Base-by-base conservation (phyloP, 768 basidiomycete genomes). In the Boletus pseudo-olivaceus region DNA sequence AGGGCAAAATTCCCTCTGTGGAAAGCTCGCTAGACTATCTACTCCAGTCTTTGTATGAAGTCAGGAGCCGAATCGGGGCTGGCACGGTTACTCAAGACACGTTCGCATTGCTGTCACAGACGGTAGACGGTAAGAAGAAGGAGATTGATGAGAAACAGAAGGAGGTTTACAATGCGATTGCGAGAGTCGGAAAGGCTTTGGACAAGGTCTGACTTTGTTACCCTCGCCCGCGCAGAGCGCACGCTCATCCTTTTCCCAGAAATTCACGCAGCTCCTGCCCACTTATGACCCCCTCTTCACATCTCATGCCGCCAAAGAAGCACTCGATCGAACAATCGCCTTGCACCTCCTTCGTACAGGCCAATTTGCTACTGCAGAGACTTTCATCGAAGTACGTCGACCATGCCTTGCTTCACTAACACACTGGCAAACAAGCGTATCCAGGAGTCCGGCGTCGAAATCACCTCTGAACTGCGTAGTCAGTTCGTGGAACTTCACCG, bases 91-190 rank as follows among this genome's bases (percentile, higher is more conserved):
- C 79, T 15, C 75, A 80, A 56, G 79, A 79, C 17, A 75, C 77
- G 14, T 70, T 87, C 12, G 72, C 68, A 32, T 66, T 76, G 8
- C 73, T 91, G 10, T 73, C 78, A 17, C 80, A 80, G 65, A 76
- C 77, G 2, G 78, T 91, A 3, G 88, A 90, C 46, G 68, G 75
- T 0, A 82, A 73, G 70, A 93, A 90, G 84, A 93, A 86, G 67
- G 90, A 91, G 54, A 76, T 93, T 1, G 90, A 92, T 53, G 90
- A 94, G 34, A 80, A 86, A 4, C 86, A 94, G 76, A 98, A 95
- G 70, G 93, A 94, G 61, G 79, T 93, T 33, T 91, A 95, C 62
- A 82, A 78, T 19, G 83, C 85, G 3, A 72, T 97, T 9, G 81
- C 84, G 27, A 82, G 83, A 60, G 77, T 95, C 35, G 92, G 91